Conservation (phyloP, 2,329 filamentous ascomycete species). For the Aspergillus candidus region DNA sequence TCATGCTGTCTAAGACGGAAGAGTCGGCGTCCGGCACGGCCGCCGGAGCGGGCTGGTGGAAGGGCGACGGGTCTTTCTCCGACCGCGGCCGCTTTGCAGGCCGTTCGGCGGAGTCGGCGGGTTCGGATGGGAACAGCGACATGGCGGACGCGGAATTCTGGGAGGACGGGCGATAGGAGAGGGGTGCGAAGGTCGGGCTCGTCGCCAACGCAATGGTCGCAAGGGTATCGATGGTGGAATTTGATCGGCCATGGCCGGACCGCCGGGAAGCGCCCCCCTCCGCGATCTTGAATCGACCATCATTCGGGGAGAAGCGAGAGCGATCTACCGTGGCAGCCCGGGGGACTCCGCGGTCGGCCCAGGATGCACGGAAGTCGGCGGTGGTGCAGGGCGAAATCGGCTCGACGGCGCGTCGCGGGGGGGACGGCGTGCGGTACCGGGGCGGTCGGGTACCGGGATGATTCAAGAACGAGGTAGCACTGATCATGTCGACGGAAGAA, state of each 20-base stretch:
- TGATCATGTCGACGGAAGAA: slow-evolving; percentile 28
- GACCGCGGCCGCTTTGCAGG: slow-evolving; percentile 57
- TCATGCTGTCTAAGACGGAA: slow-evolving; percentile 36
- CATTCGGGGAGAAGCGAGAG: slow-evolving; percentile 16
- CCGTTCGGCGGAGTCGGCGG: slow-evolving; percentile 36
- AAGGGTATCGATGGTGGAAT: slow-evolving; percentile 45
- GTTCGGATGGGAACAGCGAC: slow-evolving; percentile 26
- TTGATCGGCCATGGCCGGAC: slow-evolving; percentile 39
- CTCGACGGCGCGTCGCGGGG: slow-evolving; percentile 42
- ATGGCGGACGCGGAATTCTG: slow-evolving; percentile 19
- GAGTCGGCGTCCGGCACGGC: slow-evolving; percentile 25
- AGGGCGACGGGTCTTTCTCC: slow-evolving; percentile 47
- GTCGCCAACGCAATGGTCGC: slow-evolving; percentile 47
- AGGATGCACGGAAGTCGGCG: slow-evolving; percentile 25
- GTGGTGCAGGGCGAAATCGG: slow-evolving; percentile 38
- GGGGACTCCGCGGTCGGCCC: slow-evolving; percentile 24
- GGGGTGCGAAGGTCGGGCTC: slow-evolving; percentile 39
- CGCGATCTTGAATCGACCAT: slow-evolving; percentile 14
- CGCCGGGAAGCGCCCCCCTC: slow-evolving; percentile 23
- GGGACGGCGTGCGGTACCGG: slow-evolving; percentile 43
- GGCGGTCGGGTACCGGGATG: slow-evolving; percentile 33
- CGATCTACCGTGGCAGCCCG: slow-evolving; percentile 21
- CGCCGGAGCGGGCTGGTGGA: slow-evolving; percentile 24
- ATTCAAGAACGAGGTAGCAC: slow-evolving; percentile 34
- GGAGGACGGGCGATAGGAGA: slow-evolving; percentile 27